Base-by-base conservation (phyloP, 106 monocot genomes). In the Apostasia shenzhenica region DNA sequence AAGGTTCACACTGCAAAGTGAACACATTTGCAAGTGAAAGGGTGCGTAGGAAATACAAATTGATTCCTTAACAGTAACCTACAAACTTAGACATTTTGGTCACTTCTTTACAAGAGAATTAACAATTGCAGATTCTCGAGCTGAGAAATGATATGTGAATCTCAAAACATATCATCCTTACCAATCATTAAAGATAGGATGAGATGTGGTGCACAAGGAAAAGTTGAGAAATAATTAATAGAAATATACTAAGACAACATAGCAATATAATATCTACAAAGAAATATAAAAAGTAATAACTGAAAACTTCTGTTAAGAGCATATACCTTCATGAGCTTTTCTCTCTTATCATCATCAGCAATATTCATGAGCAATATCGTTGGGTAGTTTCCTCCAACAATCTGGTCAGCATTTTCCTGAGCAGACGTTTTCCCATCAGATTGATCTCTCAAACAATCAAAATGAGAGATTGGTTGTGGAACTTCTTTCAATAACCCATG, bases 331-430 rank as follows among this genome's bases (percentile, higher is more conserved):
- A 77, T 76, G 69, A 93, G 78, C 12, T 63, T 65, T 77, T 78
- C n/a, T 75, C 79, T 93, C 76, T 92, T 93, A n/a, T 48, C 72
- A 74, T 88, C 79, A 71, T 93, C 85, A 48, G 88, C 77, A 81
- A 93, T 93, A 72, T 93, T 81, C 92, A 93, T 93, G 57, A 93
- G 75, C 88, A 93, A 81, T 49, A 93, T 78, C 51, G 44, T 74
- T 41, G 78, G 81, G 46, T 58, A 62, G 53, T 26, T 71, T 66
- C 54, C 62, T 56, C 74, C 6, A 26, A 46, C 46, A 48, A 54
- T 42, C 14, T 49, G n/a, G 40, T 45, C 10, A 60, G 5, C 46
- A 37, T 10, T 61, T 9, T 14, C 40, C 41, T 14, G 26, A 67
- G 42, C 59, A 57, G 69, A 51, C n/a, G 14, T 55, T 43, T 54